A percentile compares a stretch with the other conserved stretches of the same genome.
These are phyloP conservation scores for Caryopteris hybrid DNA, from an alignment of 305 asterid genomes.

Conservation along the genomic window DNA sequence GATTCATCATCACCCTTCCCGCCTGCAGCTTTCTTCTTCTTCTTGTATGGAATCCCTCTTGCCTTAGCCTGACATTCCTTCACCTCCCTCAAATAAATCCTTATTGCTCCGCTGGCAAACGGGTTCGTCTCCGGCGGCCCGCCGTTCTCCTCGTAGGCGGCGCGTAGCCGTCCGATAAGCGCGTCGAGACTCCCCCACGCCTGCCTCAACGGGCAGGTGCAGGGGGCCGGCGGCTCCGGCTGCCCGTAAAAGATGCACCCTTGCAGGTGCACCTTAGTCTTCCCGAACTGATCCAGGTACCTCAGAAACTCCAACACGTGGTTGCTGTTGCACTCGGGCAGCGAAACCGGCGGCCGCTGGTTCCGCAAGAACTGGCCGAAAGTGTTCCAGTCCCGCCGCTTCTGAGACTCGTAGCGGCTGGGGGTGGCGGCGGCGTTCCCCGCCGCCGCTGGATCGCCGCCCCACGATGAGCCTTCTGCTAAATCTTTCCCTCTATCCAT, in stretches of 20 bases:
- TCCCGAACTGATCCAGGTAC: slow-evolving; percentile 62
- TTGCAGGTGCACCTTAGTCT: slow-evolving; percentile 63
- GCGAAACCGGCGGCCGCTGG: slow-evolving; percentile 55
- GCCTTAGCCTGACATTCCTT: slow-evolving; percentile 70
- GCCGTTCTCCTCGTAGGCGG: slow-evolving; percentile 75
- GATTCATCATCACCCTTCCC: slow-evolving; percentile 34
- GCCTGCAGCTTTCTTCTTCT: slow-evolving; percentile 37
- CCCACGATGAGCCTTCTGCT: slow-evolving; percentile 44
- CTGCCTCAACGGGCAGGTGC: slow-evolving; percentile 68
- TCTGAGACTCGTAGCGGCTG: slow-evolving; percentile 64
- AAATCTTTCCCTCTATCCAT: slow-evolving; percentile 25
- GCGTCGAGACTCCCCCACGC: slow-evolving; percentile 77
- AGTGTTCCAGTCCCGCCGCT: slow-evolving; percentile 76
- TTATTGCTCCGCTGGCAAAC: slow-evolving; percentile 51
- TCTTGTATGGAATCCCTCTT: slow-evolving; percentile 62
- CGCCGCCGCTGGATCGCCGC: slow-evolving; percentile 22
- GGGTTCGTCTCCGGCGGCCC: slow-evolving; percentile 66
- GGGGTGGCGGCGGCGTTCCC: slow-evolving; percentile 29
- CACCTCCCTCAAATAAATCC: slow-evolving; percentile 60
- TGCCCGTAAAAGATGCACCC: slow-evolving; percentile 74
- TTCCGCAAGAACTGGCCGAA: slow-evolving; percentile 62
- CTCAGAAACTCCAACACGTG: slow-evolving; percentile 61
- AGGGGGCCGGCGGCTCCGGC: slow-evolving; percentile 76
- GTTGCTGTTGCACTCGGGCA: slow-evolving; percentile 50
- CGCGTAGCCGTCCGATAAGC: slow-evolving; percentile 54